Evolutionary conservation across 139 green algal species (phyloP), one percentile per base, ranked within the genome.

Genomic region (Astrephomene gubernaculifera): DNA sequence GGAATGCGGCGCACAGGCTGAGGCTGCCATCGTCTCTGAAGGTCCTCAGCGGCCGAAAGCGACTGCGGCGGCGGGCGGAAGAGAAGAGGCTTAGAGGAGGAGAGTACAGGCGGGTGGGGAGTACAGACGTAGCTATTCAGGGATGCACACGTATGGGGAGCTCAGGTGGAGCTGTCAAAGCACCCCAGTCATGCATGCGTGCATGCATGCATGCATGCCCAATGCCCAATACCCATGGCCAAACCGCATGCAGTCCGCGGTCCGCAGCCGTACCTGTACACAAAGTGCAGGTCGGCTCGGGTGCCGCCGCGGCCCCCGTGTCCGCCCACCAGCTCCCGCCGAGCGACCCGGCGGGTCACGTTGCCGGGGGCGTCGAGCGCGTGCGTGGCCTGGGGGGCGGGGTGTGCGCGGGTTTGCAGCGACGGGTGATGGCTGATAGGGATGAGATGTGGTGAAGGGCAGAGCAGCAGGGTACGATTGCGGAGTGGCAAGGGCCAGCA

Each of bases 21-120:
- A 93, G 53, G 25, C 72, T 71, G 24, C 78, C 78, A 41, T 95
- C 94, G 69, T 94, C 89, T 0, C 93, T 84, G 43, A 94, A 81
- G 1, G 86, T 92, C 0, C 93, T 81, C 43, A 90, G 79, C 27
- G 88, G 91, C 29, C 94, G 85, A 90, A 96, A 97, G 53, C 93
- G 75, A 81, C 87, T 92, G 87, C 90, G 93, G 0, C 1, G 2
- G 57, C 1, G 25, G 5, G n/a, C 9, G 70, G 22, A 27, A 35
- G 14, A 3, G 33, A 10, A 4, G 21, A 12, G 29, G 29, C 61
- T 36, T 19, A 29, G 29, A 49, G 65, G 10, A 29, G 36, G 36
- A 7, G 35, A 49, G 10, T 71, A 21, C 39, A n/a, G 14, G 36
- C 17, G 35, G 36, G 36, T 72, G 36, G 57, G 19, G 19, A 67